phyloP scores from a whole-genome alignment of 345 rosid genomes.

The Raphanus sativus region DNA sequence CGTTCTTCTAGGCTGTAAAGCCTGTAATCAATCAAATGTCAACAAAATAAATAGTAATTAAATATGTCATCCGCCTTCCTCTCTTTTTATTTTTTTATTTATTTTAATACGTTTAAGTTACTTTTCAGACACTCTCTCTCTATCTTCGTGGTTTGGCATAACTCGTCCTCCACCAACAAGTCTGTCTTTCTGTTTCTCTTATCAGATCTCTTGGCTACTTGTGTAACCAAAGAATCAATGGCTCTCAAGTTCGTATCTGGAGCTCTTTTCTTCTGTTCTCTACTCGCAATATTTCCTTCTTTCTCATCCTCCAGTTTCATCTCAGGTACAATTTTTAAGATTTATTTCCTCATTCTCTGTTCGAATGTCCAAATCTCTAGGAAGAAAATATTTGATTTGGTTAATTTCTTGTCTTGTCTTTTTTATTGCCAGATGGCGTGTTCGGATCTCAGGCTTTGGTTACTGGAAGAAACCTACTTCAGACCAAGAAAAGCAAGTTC shows the following conservation, averaged over 20 bases:
- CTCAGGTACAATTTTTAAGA: constrained; percentile 44
- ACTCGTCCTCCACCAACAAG: not conserved
- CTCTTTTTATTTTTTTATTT: not conserved
- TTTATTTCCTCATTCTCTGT: not conserved
- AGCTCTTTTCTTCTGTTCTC: constrained; percentile 36
- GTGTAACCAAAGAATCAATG: constrained; percentile 36
- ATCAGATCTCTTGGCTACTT: constrained; percentile 29
- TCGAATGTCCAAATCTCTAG: not conserved
- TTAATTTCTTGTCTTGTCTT: not conserved
- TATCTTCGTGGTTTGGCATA: not conserved
- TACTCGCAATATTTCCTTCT: constrained; percentile 38
- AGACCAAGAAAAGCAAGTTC: constrained; percentile 57
- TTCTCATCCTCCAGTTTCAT: constrained; percentile 46
- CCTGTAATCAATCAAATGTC: not conserved
- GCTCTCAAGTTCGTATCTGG: constrained; percentile 15
- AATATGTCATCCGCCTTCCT: not conserved
- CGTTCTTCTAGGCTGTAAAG: not conserved
- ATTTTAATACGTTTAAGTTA: not conserved
- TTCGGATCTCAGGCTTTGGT: constrained; percentile 47
- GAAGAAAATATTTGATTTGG: not conserved
- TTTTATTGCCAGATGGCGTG: constrained; percentile 41
- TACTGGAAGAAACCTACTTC: constrained; percentile 67
- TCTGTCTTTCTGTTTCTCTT: not conserved
- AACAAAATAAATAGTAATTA: not conserved
- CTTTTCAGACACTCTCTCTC: not conserved